These are phyloP conservation scores for Vaccinium darrowii DNA, from an alignment of 148 eudicot genomes.

Conservation along the genomic window DNA sequence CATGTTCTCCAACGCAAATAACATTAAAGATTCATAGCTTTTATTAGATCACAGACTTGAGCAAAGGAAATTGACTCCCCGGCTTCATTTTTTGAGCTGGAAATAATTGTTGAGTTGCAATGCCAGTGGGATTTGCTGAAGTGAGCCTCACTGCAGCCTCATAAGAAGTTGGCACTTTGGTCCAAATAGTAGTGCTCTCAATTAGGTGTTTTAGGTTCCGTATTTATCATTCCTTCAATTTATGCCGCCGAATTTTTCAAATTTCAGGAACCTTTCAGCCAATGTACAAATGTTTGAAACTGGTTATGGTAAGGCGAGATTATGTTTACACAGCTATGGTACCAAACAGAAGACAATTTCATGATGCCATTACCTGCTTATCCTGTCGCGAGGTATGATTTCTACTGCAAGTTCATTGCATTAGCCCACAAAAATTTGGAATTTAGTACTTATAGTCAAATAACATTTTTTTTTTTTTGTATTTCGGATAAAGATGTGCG, in stretches of 20 bases:
- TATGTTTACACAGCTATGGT: slow-evolving; percentile 52
- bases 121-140: too few relatives aligned
- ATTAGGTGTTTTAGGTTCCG: too few relatives aligned
- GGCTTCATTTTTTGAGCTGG: neutral
- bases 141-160: too few relatives aligned
- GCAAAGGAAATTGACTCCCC: neutral
- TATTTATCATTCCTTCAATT: neutral
- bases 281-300: slow-evolving; percentile 24
- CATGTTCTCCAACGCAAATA: neutral
- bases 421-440: neutral
- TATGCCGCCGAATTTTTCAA: neutral
- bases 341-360: slow-evolving; percentile 40
- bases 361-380: slow-evolving; percentile 49
- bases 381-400: slow-evolving; percentile 36
- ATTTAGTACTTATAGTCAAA: too few relatives aligned
- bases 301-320: slow-evolving; percentile 36
- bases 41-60: neutral
- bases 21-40: neutral
- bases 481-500: too few relatives aligned
- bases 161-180: too few relatives aligned
- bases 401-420: neutral
- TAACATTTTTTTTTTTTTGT: too few relatives aligned
- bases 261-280: slow-evolving; percentile 30
- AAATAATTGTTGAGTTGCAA: neutral
- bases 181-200: too few relatives aligned